phyloP scores from a whole-genome alignment of 2,329 filamentous ascomycete genomes.

The Phoma sp. region DNA sequence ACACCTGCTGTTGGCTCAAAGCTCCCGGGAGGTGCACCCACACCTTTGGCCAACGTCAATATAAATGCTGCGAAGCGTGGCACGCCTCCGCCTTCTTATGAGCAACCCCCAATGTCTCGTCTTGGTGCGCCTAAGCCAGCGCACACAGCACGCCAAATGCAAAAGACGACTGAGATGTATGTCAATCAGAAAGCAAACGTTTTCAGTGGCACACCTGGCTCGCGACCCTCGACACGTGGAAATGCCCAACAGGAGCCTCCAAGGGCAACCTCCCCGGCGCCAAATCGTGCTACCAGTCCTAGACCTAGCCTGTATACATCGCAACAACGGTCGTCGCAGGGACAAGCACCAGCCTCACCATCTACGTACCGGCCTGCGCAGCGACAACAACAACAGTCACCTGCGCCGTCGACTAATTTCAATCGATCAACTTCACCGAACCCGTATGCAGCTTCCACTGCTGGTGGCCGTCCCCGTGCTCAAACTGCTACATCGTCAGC shows the following conservation, averaged over 20 bases:
- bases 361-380: conserved; percentile 14
- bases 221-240: conserved; percentile 65
- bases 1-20: conserved; percentile 48
- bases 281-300: conserved; percentile 64
- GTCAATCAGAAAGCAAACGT: conserved; percentile 81
- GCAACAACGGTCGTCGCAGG: conserved; percentile 22
- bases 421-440: conserved; percentile 61
- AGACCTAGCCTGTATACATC: conserved; percentile 59
- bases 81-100: conserved; percentile 87
- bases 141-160: conserved; percentile 93
- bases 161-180: conserved; percentile 90
- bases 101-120: conserved; percentile 68
- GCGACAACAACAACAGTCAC: conserved; percentile 19
- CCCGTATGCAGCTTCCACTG: conserved; percentile 58
- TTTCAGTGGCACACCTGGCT: conserved; percentile 61
- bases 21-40: conserved; percentile 50
- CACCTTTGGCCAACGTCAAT: conserved; percentile 52
- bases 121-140: conserved; percentile 90
- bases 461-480: conserved; percentile 40
- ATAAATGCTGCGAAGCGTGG: conserved; percentile 67
- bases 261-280: conserved; percentile 69
- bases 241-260: conserved; percentile 51
- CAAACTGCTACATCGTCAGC: conserved; percentile 47
- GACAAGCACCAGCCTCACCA: conserved; percentile 18
- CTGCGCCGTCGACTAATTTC: conserved; percentile 21